Evolutionary conservation across 2,329 filamentous ascomycete species (phyloP), one percentile per base, ranked within the genome.

Genomic region (Arachnopeziza araneosa): DNA sequence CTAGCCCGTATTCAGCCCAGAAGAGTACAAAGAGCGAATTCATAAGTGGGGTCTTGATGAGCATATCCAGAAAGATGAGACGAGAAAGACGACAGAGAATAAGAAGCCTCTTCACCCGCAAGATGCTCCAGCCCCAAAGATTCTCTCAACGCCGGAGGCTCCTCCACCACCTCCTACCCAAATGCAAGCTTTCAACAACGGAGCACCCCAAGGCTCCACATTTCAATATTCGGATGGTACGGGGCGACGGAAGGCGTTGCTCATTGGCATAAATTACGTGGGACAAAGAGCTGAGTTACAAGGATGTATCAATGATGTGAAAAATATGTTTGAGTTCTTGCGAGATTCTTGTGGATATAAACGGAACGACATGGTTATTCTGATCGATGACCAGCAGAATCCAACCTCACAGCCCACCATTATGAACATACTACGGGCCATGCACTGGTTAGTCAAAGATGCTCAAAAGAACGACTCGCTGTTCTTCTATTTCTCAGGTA

Each of bases 381-480:
- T 30, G 26, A 30, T 14, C 6, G 93, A 98, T 72, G 93, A 98
- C 73, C 92, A 96, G 77, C 91, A 96, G 73, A 96, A 96, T 69
- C 90, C 91, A 24, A 96, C 96, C 90, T 96, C 91, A 75, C 91
- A 96, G 76, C 93, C 93, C 14, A 96, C 91, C 7, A 96, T 96
- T 75, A 88, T 91, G 67, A 98, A 98, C 72, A 96, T 98, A 57
- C 76, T 97, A 44, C 84, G 93, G 57, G 93, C 93, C n/a, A 97
- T 97, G 93, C 91, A 96, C 73, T 98, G 93, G 93, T 79, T 98
- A n/a, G 91, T 97, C 59, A 96, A 96, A 76, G 93, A 96, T 70
- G 93, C 93, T 1, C 83, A 84, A 61, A 89, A 91, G 0, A 96
- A 97, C 72, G 93, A 98, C 73, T 96, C 93, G 6, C 81, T 98